phyloP scores from a whole-genome alignment of 768 basidiomycete species.

The Lactarius vividus region DNA sequence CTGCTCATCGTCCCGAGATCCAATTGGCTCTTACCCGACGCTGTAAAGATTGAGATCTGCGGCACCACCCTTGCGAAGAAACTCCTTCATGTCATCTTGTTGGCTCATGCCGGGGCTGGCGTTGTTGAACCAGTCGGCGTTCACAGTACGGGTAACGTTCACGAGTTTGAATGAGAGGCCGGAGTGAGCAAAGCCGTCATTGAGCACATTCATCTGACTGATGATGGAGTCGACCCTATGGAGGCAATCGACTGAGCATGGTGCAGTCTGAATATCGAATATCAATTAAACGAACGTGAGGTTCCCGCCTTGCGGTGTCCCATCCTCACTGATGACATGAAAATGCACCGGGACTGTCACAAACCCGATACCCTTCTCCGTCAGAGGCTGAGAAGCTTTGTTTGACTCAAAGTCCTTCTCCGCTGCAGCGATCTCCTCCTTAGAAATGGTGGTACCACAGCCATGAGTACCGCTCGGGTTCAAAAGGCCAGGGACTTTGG shows the following conservation, averaged over 20 bases:
- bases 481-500: constrained; percentile 4
- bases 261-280: not conserved
- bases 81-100: constrained; percentile 49
- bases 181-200: constrained; percentile 39
- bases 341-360: constrained; percentile 41
- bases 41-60: constrained; percentile 50
- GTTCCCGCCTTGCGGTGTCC: constrained; percentile 40
- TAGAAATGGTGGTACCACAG: constrained; percentile 32
- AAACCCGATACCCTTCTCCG: not conserved
- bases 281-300: constrained; percentile 38
- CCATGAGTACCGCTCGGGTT: constrained; percentile 21
- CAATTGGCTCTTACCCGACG: constrained; percentile 40
- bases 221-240: constrained; percentile 37
- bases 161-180: constrained; percentile 44
- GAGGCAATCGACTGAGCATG: constrained; percentile 11
- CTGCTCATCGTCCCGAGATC: not conserved
- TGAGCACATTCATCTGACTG: constrained; percentile 44
- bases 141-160: constrained; percentile 43
- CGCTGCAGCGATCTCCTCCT: constrained; percentile 35
- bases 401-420: constrained; percentile 45
- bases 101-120: constrained; percentile 35
- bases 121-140: constrained; percentile 48
- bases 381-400: constrained; percentile 32
- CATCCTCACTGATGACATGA: constrained; percentile 44
- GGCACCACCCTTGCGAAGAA: constrained; percentile 42